Evolutionary conservation across 2,329 filamentous ascomycete genomes (phyloP), one percentile per base, ranked within the genome.

Genomic region (Penicillium corylophilum): DNA sequence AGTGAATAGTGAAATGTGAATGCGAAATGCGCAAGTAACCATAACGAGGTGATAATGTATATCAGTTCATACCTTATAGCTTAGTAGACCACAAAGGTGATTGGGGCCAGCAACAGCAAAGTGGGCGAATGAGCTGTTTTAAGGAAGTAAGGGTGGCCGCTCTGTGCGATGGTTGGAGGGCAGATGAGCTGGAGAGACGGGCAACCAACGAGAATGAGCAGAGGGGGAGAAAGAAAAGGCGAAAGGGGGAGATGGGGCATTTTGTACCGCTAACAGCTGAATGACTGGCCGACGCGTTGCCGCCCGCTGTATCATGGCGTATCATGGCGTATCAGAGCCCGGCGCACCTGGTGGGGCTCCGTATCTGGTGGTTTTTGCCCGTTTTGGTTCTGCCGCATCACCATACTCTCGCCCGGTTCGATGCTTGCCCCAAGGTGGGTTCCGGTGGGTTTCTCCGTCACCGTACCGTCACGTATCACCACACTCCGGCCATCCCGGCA

Each of bases 121-220:
- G 18, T 22, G 29, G 44, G 15, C 16, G 47, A 49, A 33, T 42
- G 44, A 41, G 39, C 43, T 23, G 26, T n/a, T 31, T 16, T 13
- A 28, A 28, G 22, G 46, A 55, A 50, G 57, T 55, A 55, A 61
- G 54, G 50, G 48, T 46, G 48, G 36, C 48, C 42, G 54, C 47
- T 53, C 54, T 61, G 60, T 57, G 58, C 60, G 55, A 61, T 62
- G 57, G 57, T 63, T 64, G 61, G 61, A 62, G 65, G 61, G 63
- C 58, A 62, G 62, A 59, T 50, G 56, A 54, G 53, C 54, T 63
- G 65, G 64, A 62, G 58, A 63, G 15, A 51, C 54, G 61, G 65
- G 69, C 65, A 64, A 71, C 70, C 70, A 72, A 72, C 70, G 70
- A 72, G 70, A 71, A 63, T 62, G 59, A 67, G 67, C 69, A 71